phyloP scores from a whole-genome alignment of 805 yeast species.

The Pichia heedii region DNA sequence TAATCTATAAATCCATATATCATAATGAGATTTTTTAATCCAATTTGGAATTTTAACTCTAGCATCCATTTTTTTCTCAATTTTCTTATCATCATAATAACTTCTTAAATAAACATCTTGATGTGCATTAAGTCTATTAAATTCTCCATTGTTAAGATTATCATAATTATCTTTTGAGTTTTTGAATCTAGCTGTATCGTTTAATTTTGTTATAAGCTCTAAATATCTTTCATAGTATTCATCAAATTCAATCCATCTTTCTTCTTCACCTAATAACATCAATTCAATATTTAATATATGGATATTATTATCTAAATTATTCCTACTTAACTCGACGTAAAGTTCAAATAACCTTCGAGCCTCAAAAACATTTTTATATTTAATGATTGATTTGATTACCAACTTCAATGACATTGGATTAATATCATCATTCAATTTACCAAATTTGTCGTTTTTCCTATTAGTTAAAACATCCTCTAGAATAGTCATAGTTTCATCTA shows the following conservation, averaged over 20 bases:
- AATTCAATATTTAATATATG: conserved; percentile 22
- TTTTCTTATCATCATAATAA: conserved; percentile 11
- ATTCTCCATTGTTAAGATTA: conserved; percentile 1
- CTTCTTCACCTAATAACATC: conserved; percentile 23
- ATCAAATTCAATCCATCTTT: conserved; percentile 26
- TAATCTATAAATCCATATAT: conserved; percentile 25
- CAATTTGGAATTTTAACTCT: conserved; percentile 15
- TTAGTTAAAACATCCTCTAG: conserved; percentile 19
- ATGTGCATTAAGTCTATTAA: conserved; percentile 6
- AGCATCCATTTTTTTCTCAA: conserved; percentile 5
- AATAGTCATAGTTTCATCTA: conserved; percentile 14
- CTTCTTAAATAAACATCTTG: conserved; percentile 2
- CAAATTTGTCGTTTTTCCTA: conserved; percentile 15
- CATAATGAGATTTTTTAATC: conserved; percentile 20
- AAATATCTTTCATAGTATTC: conserved; percentile 20
- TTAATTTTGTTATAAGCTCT: conserved; percentile 11
- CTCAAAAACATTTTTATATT: conserved; percentile 12
- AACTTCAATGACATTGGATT: conserved; percentile 20
- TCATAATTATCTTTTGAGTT: not conserved
- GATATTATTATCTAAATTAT: conserved; percentile 20
- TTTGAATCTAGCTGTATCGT: conserved; percentile 11
- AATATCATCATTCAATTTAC: conserved; percentile 18
- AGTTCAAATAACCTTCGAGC: conserved; percentile 24
- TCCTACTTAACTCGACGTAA: conserved; percentile 18
- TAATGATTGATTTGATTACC: conserved; percentile 15